Evolutionary conservation across 371 early-diverging fungal species (phyloP), one percentile per base, ranked within the genome.

Genomic region (Mortierella sp.): DNA sequence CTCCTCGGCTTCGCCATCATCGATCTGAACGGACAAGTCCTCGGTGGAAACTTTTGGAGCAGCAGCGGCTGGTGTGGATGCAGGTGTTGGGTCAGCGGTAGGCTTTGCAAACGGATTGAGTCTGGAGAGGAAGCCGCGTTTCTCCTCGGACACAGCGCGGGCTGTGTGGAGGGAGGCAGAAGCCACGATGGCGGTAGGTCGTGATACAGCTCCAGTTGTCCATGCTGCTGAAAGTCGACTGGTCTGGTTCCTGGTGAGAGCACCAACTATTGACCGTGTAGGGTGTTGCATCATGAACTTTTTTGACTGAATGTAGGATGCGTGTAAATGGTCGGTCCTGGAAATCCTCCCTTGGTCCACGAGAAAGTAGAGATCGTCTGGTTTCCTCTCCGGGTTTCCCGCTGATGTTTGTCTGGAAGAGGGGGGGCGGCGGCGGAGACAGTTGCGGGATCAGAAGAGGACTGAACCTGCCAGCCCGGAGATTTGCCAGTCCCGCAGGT

Each of bases 51-150:
- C 34, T 10, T 34, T 34, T 10, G 54, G 34, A 16, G 49, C 43
- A 7, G 69, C 57, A 13, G 48, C 53, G 16, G 60, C 51, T 14
- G 28, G 47, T 17, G 56, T 52, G 19, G 71, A 22, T 29, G 44
- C 41, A 34, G 54, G n/a, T 22, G 45, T n/a, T 24, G 29, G 41
- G 19, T 53, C 19, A 13, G 54, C 12, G 14, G 58, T 31, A 1
- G 59, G 47, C 29, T 59, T 68, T 44, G 76, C 69, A 43, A 74
- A 74, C 1, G 76, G 76, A 57, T 74, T 74, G 46, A 74, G 68
- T 29, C 76, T 49, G 29, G 76, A 67, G 22, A 74, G 60, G 61
- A 74, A 63, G 24, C 76, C 69, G 31, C 69, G 68, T 41, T 74
- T 74, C 50, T 74, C 76, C 27, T 63, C 69, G 21, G 63, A 54